Conservation (phyloP, 495 filamentous ascomycete genomes). For the Penicillium taxi region DNA sequence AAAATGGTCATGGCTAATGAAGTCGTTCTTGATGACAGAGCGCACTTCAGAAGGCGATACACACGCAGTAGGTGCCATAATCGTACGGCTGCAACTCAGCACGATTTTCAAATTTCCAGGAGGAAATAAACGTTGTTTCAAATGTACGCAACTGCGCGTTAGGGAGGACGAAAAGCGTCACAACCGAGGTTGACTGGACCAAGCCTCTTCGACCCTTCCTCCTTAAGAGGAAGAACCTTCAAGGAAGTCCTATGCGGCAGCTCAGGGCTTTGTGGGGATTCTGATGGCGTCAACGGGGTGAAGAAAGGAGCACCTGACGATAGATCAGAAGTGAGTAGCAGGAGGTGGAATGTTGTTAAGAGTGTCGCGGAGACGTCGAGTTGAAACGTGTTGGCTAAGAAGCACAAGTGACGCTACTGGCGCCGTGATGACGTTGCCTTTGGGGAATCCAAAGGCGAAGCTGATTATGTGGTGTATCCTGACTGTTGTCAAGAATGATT, state of each 20-base stretch:
- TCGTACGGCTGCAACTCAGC: slow-evolving; percentile 37
- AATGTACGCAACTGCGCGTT: slow-evolving; percentile 45
- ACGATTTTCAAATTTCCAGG: slow-evolving; percentile 20
- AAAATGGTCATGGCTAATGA: slow-evolving; percentile 19
- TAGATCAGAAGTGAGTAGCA: slow-evolving; percentile 51
- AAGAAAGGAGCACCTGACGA: slow-evolving; percentile 48
- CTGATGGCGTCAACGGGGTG: slow-evolving; percentile 43
- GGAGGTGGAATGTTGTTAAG: slow-evolving; percentile 66
- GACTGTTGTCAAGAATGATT: too few species aligned
- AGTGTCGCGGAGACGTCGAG: slow-evolving; percentile 50
- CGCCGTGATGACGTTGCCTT: slow-evolving; percentile 68
- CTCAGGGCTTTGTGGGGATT: slow-evolving; percentile 57
- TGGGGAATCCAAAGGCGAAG: slow-evolving; percentile 59
- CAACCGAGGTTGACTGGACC: slow-evolving; percentile 66
- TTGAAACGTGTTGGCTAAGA: slow-evolving; percentile 73
- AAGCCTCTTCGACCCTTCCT: slow-evolving; percentile 32
- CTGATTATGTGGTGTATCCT: too few species aligned
- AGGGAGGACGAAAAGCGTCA: slow-evolving; percentile 86
- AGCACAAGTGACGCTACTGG: slow-evolving; percentile 52
- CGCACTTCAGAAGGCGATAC: slow-evolving; percentile 43
- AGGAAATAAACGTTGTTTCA: slow-evolving; percentile 11
- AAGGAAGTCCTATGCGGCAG: slow-evolving; percentile 98
- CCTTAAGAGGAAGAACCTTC: slow-evolving; percentile 88
- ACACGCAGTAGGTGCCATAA: slow-evolving; percentile 70
- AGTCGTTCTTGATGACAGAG: slow-evolving; percentile 29